Percentiles rank a stretch among this genome's conserved stretches.
Evolutionary conservation across 805 yeast species (phyloP).

Genomic region (Kluyveromyces siamensis): DNA sequence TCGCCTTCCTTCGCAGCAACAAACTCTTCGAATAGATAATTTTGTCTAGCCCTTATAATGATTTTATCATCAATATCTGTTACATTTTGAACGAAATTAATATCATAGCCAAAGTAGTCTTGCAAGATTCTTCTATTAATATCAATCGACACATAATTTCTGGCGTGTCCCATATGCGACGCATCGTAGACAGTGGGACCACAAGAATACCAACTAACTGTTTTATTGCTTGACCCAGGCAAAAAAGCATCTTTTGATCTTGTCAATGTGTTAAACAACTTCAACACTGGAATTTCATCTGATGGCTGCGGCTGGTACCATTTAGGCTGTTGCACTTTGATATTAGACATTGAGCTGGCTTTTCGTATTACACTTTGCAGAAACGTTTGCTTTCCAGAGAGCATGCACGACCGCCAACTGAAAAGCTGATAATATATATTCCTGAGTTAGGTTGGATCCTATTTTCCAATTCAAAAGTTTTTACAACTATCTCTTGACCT

Average conservation of each 20-base stretch:
- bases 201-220: conserved; percentile 92
- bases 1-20: conserved; percentile 23
- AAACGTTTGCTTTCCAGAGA: not conserved
- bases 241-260: conserved; percentile 68
- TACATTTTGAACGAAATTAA: conserved; percentile 87
- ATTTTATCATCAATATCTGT: conserved; percentile 99
- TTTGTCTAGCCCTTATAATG: conserved; percentile 89
- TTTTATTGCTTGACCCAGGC: conserved; percentile 50
- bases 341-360: conserved; percentile 1
- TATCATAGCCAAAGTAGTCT: conserved; percentile 85
- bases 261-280: conserved; percentile 76
- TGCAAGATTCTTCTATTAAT: conserved; percentile 83
- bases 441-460: too few species aligned
- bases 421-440: not conserved
- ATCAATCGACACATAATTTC: conserved; percentile 92
- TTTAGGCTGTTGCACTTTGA: conserved; percentile 39
- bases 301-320: conserved; percentile 37
- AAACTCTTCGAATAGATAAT: conserved; percentile 63
- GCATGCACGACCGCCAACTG: not conserved
- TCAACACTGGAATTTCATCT: conserved; percentile 37
- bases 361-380: not conserved
- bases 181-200: conserved; percentile 98
- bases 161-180: conserved; percentile 97
- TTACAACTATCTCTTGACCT: too few species aligned
- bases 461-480: too few species aligned